Conservation (phyloP, 2,329 filamentous ascomycete species). For the Parastagonospora nodorum region DNA sequence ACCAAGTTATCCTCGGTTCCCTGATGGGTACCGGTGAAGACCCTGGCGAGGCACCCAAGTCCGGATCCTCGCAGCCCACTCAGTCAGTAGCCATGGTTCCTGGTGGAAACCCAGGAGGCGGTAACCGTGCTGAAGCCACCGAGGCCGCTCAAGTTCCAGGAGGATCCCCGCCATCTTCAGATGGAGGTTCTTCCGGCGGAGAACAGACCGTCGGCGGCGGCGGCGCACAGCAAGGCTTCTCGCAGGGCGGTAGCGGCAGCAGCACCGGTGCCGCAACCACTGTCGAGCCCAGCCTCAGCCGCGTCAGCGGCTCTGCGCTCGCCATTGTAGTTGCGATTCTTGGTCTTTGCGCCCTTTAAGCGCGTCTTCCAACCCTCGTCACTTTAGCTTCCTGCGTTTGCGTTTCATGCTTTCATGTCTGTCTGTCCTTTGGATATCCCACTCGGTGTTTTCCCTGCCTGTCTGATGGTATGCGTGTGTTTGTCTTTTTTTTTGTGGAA, state of each 20-base stretch:
- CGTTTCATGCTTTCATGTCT: conserved; percentile 5
- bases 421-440: conserved; percentile 7
- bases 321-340: conserved; percentile 42
- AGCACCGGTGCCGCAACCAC: conserved; percentile 21
- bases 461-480: not conserved
- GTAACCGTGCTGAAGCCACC: conserved; percentile 44
- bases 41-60: conserved; percentile 54
- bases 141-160: conserved; percentile 18
- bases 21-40: conserved; percentile 81
- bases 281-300: conserved; percentile 30
- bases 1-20: conserved; percentile 76
- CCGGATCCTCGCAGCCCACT: conserved; percentile 32
- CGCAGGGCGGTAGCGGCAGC: conserved; percentile 28
- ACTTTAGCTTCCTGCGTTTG: not conserved
- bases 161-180: not conserved
- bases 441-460: not conserved
- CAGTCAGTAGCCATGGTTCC: conserved; percentile 57
- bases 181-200: conserved; percentile 3
- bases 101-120: conserved; percentile 59
- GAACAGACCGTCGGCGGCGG: conserved; percentile 5
- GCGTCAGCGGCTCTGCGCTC: conserved; percentile 38
- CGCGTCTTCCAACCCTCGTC: not conserved
- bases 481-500: not conserved
- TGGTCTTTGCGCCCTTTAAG: conserved; percentile 37
- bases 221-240: conserved; percentile 21